Conservation (phyloP, 805 yeast genomes). For the Huiozyma sinensis region DNA sequence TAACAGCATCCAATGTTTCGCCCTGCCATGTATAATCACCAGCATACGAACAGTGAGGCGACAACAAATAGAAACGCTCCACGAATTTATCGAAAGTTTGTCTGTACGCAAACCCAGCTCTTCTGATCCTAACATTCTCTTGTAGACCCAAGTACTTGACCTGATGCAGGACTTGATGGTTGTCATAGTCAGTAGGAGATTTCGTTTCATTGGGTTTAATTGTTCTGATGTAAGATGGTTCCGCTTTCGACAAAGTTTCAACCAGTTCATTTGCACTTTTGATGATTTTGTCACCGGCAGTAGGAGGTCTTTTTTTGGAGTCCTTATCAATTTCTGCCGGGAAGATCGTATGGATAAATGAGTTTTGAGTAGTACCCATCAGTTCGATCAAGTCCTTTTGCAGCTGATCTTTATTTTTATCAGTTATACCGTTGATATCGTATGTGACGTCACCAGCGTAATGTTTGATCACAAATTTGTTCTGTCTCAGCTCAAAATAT, state of each 20-base stretch:
- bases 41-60: constrained; percentile 88
- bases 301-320: constrained; percentile 77
- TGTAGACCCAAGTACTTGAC: constrained; percentile 91
- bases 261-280: constrained; percentile 83
- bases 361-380: constrained; percentile 58
- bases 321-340: constrained; percentile 58
- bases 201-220: constrained; percentile 94
- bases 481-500: constrained; percentile 80
- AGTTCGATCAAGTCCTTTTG: constrained; percentile 79
- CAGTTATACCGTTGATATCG: constrained; percentile 83
- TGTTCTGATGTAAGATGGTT: constrained; percentile 93
- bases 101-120: constrained; percentile 98
- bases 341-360: constrained; percentile 49
- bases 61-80: constrained; percentile 81
- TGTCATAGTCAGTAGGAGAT: constrained; percentile 82
- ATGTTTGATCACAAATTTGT: constrained; percentile 84
- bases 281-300: constrained; percentile 93
- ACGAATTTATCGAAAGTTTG: constrained; percentile 94
- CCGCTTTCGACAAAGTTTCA: constrained; percentile 79
- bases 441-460: constrained; percentile 98
- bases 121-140: constrained; percentile 92
- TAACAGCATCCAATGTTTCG: constrained; percentile 43
- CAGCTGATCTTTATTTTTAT: constrained; percentile 91
- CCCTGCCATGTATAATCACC: constrained; percentile 64
- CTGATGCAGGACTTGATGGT: constrained; percentile 85